Conservation (phyloP, 805 yeast genomes). For the Candida ulmi region DNA sequence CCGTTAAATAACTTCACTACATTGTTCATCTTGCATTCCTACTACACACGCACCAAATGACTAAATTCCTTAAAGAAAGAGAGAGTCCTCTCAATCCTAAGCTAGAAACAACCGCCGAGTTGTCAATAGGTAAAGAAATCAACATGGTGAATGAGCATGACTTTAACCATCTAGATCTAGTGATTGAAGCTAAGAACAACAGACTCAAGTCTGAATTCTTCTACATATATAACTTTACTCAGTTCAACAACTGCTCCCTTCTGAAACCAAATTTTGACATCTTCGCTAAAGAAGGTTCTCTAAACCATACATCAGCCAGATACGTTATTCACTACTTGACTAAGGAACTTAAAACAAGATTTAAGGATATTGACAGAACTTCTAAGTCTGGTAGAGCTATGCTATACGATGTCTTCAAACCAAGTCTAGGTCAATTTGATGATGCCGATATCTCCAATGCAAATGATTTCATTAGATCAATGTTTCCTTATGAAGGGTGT, state of each 20-base stretch:
- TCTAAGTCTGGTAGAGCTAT: slow-evolving; percentile 14
- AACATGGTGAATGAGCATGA: slow-evolving; percentile 18
- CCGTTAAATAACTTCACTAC: no score
- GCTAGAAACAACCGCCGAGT: slow-evolving; percentile 22
- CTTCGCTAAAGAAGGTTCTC: slow-evolving; percentile 11
- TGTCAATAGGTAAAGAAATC: slow-evolving; percentile 21
- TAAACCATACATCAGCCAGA: slow-evolving; percentile 28
- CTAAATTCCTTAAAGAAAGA: not conserved
- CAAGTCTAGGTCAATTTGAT: slow-evolving; percentile 29
- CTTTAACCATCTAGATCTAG: slow-evolving; percentile 21
- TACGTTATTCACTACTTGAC: slow-evolving; percentile 29
- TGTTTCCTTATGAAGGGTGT: slow-evolving; percentile 34
- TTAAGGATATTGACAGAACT: slow-evolving; percentile 10
- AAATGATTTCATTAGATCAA: slow-evolving; percentile 20
- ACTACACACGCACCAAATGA: not conserved
- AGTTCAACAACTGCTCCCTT: slow-evolving; percentile 23
- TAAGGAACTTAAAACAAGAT: slow-evolving; percentile 24
- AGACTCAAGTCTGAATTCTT: slow-evolving; percentile 24
- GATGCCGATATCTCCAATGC: slow-evolving; percentile 24
- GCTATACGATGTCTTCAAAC: slow-evolving; percentile 29
- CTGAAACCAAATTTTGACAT: slow-evolving; percentile 21
- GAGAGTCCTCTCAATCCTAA: slow-evolving; percentile 5
- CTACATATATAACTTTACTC: slow-evolving; percentile 28
- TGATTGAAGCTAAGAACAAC: slow-evolving; percentile 24
- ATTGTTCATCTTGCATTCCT: not conserved